Base-by-base conservation (phyloP, 179 eudicot genomes). In the Spergularia azorica region DNA sequence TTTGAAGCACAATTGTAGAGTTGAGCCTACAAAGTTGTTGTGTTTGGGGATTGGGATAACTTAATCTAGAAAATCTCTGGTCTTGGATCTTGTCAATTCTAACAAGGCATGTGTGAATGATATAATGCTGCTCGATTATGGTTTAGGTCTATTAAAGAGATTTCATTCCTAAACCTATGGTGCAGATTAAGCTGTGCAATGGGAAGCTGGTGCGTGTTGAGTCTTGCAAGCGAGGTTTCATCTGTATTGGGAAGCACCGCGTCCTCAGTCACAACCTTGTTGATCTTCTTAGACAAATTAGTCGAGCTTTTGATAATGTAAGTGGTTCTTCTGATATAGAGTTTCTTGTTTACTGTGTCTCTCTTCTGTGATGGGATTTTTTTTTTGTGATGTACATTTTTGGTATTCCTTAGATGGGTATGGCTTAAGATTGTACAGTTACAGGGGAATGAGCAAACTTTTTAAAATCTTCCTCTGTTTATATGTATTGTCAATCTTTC, bases 231-330 rank as follows among this genome's bases (percentile, higher is more conserved):
- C 89, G 93, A 78, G 99, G 98, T 46, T 96, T 94, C 78, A 84
- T 85, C 67, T 87, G 87, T 74, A 75, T 79, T 74, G 98, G 99
- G 73, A 96, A 94, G 93, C 97, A 96, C 77, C 90, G 85, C 56
- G 78, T 96, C 62, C 87, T 92, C 81, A 84, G 89, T 84, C 98
- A 94, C 88, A 94, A 84, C 86, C 94, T 96, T 81, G 94, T 96
- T 77, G 99, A 94, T 86, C 77, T 96, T 89, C 78, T 96, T 63
- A 87, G 98, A 14, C 98, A 94, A 71, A 88, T 92, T 62, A 96
- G 98, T 81, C 82, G 98, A 85, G 95, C 96, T 75, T 96, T 96
- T 77, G 99, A 96, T 75, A 94, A 90, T 82, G 99, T 96, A 79
- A 78, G 97, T 78, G 20, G 32, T 26, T 26, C 32, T 26, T 26